Evolutionary conservation across 805 yeast genomes (phyloP), one percentile per base, ranked within the genome.

Genomic region (Starmerella davenportii): DNA sequence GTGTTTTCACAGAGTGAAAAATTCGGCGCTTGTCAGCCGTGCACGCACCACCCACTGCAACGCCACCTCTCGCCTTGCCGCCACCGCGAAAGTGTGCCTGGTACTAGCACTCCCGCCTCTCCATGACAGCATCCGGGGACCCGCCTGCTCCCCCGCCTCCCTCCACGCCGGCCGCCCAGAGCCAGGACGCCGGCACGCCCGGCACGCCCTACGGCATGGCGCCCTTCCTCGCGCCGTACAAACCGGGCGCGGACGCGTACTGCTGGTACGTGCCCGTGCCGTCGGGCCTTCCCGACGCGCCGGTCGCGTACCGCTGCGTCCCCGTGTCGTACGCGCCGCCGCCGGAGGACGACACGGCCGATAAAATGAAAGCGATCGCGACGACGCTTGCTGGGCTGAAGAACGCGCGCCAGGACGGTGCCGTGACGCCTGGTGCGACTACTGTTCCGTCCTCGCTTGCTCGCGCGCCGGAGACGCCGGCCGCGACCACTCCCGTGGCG

Each of bases 251-350:
- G 9, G 25, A 23, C 11, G 11, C 31, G 19, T 37, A 30, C 35
- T 42, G 36, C 34, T 42, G 40, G 25, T 38, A 36, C 21, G 21
- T 38, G 33, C 44, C 44, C 11, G 42, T 42, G 16, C 44, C 44
- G 13, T 35, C 39, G 8, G 44, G 44, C 7, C 24, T 36, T 17
- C 32, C 34, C 11, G 40, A 42, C 15, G 29, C 36, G 4, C 40
- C 44, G 18, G 21, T 30, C 28, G 29, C 36, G 15, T 38, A 38
- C 34, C 39, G 35, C 28, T 38, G 42, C 23, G 32, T 29, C 13
- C 32, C 32, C 15, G 9, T 29, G 19, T 7, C 32, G 11, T 17
- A 29, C 16, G 19, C 32, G 13, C 19, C 19, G 5, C 9, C 15
- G 5, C 5, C 19, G 5, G 32, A 29, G 15, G 32, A 29, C 16